Evolutionary conservation across 768 basidiomycete genomes (phyloP), one percentile per base, ranked within the genome.

Genomic region (Cystobasidium ongulense): DNA sequence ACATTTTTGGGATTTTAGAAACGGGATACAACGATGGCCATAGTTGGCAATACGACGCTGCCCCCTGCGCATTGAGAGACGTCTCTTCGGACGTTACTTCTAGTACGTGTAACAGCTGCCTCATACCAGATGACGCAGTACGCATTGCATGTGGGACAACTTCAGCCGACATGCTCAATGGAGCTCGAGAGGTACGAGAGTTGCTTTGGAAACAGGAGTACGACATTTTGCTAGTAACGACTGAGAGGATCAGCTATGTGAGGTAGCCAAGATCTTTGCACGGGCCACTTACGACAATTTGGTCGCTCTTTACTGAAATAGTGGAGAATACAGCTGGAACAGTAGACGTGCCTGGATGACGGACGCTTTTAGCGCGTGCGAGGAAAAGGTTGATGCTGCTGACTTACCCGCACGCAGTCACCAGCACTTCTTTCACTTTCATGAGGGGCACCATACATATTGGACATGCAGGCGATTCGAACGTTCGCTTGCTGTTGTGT

Each of bases 341-440:
- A 71, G 35, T 54, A 71, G 35, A 59, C 68, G 59, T 71, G 53
- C 15, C 65, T 59, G 29, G 11, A 21, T 7, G 27, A 36, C 10
- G 7, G 15, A 23, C 63, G n/a, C n/a, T n/a, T 38, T 64, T 21
- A 31, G 27, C 23, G 11, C 63, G 11, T 35, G 23, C 15, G 15
- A 7, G 41, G 23, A 13, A 17, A 23, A 15, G 13, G 36, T 8
- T 8, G 11, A 36, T n/a, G 33, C 36, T 43, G 29, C 7, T 7
- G n/a, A n/a, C 53, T 54, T 31, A 71, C 68, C 68, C 68, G 68
- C 68, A 71, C 17, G 68, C 68, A 13, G 68, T 71, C 1, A 38
- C 52, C 11, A 71, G 53, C 10, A 71, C 35, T 27, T 71, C 68
- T 52, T 54, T 57, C 25, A 13, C 43, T 11, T 61, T 25, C 53